These are phyloP conservation scores for Stenogyne calaminthoides DNA, from an alignment of 305 asterid genomes.

Conservation along the genomic window DNA sequence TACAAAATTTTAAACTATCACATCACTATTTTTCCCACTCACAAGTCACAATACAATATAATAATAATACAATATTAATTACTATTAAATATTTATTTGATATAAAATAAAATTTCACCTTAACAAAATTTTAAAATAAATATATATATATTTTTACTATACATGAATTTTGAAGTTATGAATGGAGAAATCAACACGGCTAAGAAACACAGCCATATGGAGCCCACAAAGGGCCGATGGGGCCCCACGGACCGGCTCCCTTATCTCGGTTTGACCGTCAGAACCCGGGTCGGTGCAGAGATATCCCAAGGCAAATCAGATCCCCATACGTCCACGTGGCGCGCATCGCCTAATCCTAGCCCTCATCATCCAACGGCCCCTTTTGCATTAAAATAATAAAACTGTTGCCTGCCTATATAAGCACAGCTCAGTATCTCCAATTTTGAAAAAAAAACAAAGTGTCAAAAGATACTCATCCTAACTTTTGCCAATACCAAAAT, in stretches of 20 bases:
- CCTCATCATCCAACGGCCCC: slow-evolving; percentile 36
- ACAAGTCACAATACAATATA: too few relatives aligned
- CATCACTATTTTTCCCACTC: too few relatives aligned
- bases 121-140: too few relatives aligned
- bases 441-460: slow-evolving; percentile 15
- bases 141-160: too few relatives aligned
- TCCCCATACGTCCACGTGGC: slow-evolving; percentile 35
- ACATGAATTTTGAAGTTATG: too few relatives aligned
- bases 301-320: background rate
- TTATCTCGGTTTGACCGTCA: slow-evolving; percentile 11
- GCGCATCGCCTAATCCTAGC: background rate
- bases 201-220: too few relatives aligned
- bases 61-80: too few relatives aligned
- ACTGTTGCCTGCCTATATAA: slow-evolving; percentile 21
- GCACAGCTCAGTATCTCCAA: background rate
- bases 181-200: too few relatives aligned
- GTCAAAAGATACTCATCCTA: background rate
- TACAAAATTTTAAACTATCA: too few relatives aligned
- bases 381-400: background rate
- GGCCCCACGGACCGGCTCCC: slow-evolving; percentile 19
- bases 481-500: slow-evolving; percentile 5
- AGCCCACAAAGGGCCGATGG: too few relatives aligned
- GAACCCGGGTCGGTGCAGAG: slow-evolving; percentile 45
- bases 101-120: too few relatives aligned
- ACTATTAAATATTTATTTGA: too few relatives aligned